phyloP scores from a whole-genome alignment of 352 stramenopile genomes.

The Phytophthora aleatoria region DNA sequence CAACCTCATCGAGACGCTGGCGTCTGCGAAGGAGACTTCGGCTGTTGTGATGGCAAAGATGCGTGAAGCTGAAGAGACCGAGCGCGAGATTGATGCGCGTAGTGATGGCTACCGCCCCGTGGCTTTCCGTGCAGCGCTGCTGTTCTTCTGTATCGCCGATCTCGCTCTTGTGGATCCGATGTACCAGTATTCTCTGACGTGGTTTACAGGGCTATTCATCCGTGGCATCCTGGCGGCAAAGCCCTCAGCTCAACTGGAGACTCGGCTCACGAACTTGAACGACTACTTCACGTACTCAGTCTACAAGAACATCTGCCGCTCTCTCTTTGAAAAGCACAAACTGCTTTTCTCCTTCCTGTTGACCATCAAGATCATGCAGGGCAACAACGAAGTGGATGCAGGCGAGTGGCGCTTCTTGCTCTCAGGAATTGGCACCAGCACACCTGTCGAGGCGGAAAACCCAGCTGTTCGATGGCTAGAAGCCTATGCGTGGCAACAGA shows the following conservation, averaged over 20 bases:
- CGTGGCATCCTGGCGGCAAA: slow-evolving; percentile 85
- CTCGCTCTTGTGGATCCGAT: slow-evolving; percentile 89
- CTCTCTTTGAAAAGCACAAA: slow-evolving; percentile 95
- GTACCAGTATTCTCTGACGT: slow-evolving; percentile 94
- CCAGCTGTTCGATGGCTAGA: slow-evolving; percentile 55
- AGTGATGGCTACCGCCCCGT: slow-evolving; percentile 89
- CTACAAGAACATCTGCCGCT: slow-evolving; percentile 94
- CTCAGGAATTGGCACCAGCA: slow-evolving; percentile 66
- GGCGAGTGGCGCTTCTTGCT: slow-evolving; percentile 93
- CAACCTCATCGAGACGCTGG: slow-evolving; percentile 91
- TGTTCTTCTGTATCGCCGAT: slow-evolving; percentile 94
- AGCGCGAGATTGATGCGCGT: slow-evolving; percentile 90
- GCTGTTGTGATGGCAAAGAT: slow-evolving; percentile 89
- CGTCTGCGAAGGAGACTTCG: slow-evolving; percentile 81
- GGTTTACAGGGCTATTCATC: slow-evolving; percentile 93
- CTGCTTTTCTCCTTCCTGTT: slow-evolving; percentile 93
- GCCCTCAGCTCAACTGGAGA: slow-evolving; percentile 65
- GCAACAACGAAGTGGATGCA: slow-evolving; percentile 75
- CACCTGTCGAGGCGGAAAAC: slow-evolving; percentile 28
- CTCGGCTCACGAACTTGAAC: slow-evolving; percentile 88
- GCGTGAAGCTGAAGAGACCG: slow-evolving; percentile 89
- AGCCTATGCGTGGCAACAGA: slow-evolving; percentile 75
- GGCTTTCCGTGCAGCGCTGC: slow-evolving; percentile 83
- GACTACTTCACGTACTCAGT: slow-evolving; percentile 95
- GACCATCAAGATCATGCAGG: slow-evolving; percentile 90